These are phyloP conservation scores for Larix kaempferi DNA, from an alignment of 75 land plant species.

Conservation along the genomic window DNA sequence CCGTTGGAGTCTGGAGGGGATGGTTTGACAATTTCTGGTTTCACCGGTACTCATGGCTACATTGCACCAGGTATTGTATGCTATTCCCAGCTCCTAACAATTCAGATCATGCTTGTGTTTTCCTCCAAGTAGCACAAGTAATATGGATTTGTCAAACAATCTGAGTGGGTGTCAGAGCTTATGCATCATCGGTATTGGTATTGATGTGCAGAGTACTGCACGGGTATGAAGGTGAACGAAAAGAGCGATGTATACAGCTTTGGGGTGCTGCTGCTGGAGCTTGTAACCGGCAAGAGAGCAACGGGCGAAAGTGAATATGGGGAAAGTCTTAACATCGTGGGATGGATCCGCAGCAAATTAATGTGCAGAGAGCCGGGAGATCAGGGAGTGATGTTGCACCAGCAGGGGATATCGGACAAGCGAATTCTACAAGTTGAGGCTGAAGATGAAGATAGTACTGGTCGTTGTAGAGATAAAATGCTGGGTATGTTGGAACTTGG, in stretches of 20 bases:
- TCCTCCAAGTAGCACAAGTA: too few species aligned
- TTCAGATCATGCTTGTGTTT: too few species aligned
- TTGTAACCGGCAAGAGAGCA: conserved; percentile 11
- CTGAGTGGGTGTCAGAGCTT: too few species aligned
- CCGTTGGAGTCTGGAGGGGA: too few species aligned
- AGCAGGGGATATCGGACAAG: neutral
- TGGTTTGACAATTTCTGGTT: conserved; percentile 13
- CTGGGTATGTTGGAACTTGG: conserved; percentile 22
- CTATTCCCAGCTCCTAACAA: too few species aligned
- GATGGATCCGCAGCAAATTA: conserved; percentile 12
- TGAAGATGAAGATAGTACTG: conserved; percentile 13
- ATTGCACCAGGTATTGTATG: conserved; percentile 29
- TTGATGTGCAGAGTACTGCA: conserved; percentile 8
- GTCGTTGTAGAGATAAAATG: conserved; percentile 6
- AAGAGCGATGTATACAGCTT: conserved; percentile 20
- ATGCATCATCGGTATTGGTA: too few species aligned
- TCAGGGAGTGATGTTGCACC: neutral
- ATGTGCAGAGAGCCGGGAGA: neutral
- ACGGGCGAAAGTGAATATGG: too few species aligned
- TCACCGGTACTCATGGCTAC: conserved; percentile 32
- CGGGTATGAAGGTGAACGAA: conserved; percentile 8
- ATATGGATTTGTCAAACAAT: too few species aligned
- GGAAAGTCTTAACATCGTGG: conserved; percentile 14
- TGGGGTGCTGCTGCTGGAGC: conserved; percentile 22
- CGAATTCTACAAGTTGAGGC: conserved; percentile 8